Evolutionary conservation across 2,329 filamentous ascomycete genomes (phyloP), one percentile per base, ranked within the genome.

Genomic region (Paecilomyces sp.): DNA sequence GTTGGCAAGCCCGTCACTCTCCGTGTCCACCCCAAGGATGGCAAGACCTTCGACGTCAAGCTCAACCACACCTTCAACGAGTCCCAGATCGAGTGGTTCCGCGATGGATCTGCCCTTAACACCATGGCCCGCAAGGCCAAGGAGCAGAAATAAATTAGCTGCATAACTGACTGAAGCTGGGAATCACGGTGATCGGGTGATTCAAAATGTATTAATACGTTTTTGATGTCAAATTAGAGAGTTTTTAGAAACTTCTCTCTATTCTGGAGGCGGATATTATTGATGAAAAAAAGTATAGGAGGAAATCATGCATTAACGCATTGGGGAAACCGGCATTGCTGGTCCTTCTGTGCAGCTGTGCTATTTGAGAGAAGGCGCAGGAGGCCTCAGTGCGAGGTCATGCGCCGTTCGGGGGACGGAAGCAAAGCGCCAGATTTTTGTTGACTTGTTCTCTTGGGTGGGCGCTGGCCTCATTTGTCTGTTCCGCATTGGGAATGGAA

Each of bases 61-160:
- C 87, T 99, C 69, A 84, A 85, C 67, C 94, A 99, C 83, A 99
- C 94, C 66, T 99, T 96, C 88, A 99, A 99, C 85, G 91, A 91
- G 77, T 87, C 90, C 69, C 94, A 99, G 83, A 89, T 99, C 64
- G 89, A 97, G 81, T 99, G 94, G 94, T 99, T 99, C 86, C 92
- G 92, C 85, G 95, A 97, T 78, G 94, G 94, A 67, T 92, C 88
- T 73, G 94, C 94, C 59, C 84, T 99, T 67, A 99, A 99, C 87
- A 97, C 92, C 70, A 99, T 99, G 93, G 92, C 93, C 68, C 95
- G 94, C 87, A 73, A 75, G 63, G 61, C 69, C 58, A 68, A 58
- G 55, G n/a, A 57, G 41, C 25, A 31, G 60, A 70, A 69, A 58
- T 75, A 75, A 71, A 68, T 63, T 34, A 31, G 59, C 41, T 30